phyloP scores from a whole-genome alignment of 345 rosid species.

The Hibiscus trionum region DNA sequence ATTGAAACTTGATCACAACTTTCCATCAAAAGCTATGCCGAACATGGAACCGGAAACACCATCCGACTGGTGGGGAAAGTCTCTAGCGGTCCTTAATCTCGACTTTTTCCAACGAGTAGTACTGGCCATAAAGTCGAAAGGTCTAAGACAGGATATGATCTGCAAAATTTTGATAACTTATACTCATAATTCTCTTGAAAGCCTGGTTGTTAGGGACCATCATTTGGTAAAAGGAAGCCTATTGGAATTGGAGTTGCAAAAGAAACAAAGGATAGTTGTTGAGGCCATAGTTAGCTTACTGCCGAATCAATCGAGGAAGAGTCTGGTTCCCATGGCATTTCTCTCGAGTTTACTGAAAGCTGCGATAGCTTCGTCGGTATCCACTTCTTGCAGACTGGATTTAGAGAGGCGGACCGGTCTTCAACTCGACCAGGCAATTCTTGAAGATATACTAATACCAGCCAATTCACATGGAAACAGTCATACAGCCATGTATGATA shows the following conservation, averaged over 20 bases:
- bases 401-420: slow-evolving; percentile 82
- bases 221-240: slow-evolving; percentile 47
- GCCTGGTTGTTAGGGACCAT: slow-evolving; percentile 51
- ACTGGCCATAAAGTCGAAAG: slow-evolving; percentile 76
- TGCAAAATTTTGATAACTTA: slow-evolving; percentile 82
- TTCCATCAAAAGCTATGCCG: slow-evolving; percentile 30
- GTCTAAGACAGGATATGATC: slow-evolving; percentile 88
- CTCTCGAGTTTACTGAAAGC: slow-evolving; percentile 76
- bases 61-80: slow-evolving; percentile 93
- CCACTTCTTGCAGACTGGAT: slow-evolving; percentile 63
- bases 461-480: slow-evolving; percentile 43
- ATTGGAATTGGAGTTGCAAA: slow-evolving; percentile 56
- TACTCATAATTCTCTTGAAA: slow-evolving; percentile 77
- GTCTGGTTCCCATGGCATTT: slow-evolving; percentile 84
- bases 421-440: slow-evolving; percentile 94
- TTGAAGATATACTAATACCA: slow-evolving; percentile 86
- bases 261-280: slow-evolving; percentile 65
- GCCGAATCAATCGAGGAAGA: slow-evolving; percentile 83
- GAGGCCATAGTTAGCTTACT: slow-evolving; percentile 71
- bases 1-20: slow-evolving; percentile 71
- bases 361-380: background rate
- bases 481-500: slow-evolving; percentile 59
- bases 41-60: slow-evolving; percentile 72
- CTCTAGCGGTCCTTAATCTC: slow-evolving; percentile 56
- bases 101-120: slow-evolving; percentile 81